Base-by-base conservation (phyloP, 805 yeast species). In the Geotrichum ghanense region DNA sequence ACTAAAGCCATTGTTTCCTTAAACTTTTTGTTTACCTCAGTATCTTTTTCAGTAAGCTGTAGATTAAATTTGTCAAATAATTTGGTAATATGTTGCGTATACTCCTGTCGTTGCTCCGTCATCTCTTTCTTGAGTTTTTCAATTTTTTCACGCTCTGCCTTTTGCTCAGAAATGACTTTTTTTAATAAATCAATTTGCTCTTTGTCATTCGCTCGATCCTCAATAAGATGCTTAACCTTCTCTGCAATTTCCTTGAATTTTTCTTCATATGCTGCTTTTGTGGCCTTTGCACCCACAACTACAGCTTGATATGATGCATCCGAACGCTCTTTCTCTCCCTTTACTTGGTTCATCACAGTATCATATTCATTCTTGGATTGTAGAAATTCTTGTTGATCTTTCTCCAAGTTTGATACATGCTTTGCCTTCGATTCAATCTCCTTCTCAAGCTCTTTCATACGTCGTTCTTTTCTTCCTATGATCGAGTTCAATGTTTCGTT, bases 401-500 rank as follows among this genome's bases (percentile, higher is more conserved):
- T 64, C 51, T 79, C 83, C 24, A 70, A 67, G 19, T 63, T 59
- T 5, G 75, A 66, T 39, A 66, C 55, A n/a, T 74, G 54, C 20
- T 73, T 77, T 46, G 70, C 70, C 23, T 17, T 43, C 22, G 48
- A 31, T 16, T 26, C 42, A 17, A 73, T 61, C 52, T 76, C 78
- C 37, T 64, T 67, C 59, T 86, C 95, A 54, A 84, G 64, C 53
- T 82, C 90, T 24, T 67, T 56, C 22, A 83, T 73, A 45, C 85
- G 68, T 45, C 89, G 70, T 54, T 83, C 87, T 56, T 83, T 83
- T 45, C 94, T 68, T 51, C 74, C 76, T 49, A 85, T 64, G 51
- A 83, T 65, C 1, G 87, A 78, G 55, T 75, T 80, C 40, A 82
- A 69, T 67, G 81, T 81, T 52, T 83, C 88, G 54, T 81, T 81